Conservation (phyloP, 1,284 basidiomycete genomes). For the Trametes pubescens region DNA sequence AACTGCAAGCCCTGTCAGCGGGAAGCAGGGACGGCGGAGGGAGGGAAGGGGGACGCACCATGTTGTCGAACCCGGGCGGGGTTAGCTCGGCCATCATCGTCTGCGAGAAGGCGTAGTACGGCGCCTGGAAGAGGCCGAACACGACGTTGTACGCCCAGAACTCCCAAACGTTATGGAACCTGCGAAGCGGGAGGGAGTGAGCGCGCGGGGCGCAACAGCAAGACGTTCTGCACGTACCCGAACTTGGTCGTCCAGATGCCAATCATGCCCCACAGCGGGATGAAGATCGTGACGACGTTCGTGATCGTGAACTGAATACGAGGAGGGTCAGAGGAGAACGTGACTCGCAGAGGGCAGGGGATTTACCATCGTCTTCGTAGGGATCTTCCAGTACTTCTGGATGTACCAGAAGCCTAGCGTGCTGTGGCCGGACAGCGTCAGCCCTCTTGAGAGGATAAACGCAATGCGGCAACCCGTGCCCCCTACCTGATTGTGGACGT, state of each 20-base stretch:
- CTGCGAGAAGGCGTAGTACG: constrained; percentile 87
- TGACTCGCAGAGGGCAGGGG: neutral
- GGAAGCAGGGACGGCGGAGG: neutral
- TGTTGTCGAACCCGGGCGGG: constrained; percentile 85
- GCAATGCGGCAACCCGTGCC: no score
- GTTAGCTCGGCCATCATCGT: constrained; percentile 90
- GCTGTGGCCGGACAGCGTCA: constrained; percentile 41
- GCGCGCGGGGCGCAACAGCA: constrained; percentile 18
- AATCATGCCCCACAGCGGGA: constrained; percentile 88
- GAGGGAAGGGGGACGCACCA: constrained; percentile 51
- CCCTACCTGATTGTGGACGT: constrained; percentile 62
- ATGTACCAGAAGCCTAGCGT: constrained; percentile 85
- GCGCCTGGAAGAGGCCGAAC: constrained; percentile 87
- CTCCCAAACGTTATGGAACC: constrained; percentile 86
- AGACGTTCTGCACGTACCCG: constrained; percentile 54
- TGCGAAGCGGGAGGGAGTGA: constrained; percentile 35
- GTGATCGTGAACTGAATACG: constrained; percentile 71
- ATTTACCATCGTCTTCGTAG: constrained; percentile 78
- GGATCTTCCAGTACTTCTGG: constrained; percentile 78
- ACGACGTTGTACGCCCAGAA: constrained; percentile 86
- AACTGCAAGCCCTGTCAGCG: constrained; percentile 54
- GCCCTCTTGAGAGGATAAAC: neutral
- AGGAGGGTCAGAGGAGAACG: neutral
- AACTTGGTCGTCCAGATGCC: constrained; percentile 82
- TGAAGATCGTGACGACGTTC: constrained; percentile 78